Percentiles rank a stretch among this genome's conserved stretches.
Evolutionary conservation across 148 eudicot species (phyloP).

Genomic region (Camellia granthamiana): DNA sequence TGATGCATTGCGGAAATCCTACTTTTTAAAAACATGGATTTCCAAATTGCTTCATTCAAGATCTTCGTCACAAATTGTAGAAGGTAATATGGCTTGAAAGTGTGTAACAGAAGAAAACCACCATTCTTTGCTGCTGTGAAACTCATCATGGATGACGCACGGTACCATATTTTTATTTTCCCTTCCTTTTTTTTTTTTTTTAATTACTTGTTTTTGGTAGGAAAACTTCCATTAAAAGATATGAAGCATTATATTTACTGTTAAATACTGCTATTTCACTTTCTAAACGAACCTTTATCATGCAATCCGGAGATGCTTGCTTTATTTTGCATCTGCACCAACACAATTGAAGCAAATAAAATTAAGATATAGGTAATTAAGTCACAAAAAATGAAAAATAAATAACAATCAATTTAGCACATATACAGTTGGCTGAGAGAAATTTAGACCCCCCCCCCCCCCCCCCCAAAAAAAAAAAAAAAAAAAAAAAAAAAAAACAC

Average conservation of each 20-base stretch:
- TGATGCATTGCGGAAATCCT: background rate
- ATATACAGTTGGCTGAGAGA: background rate
- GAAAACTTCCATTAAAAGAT: background rate
- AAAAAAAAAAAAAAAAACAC: background rate
- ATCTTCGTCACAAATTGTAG: background rate
- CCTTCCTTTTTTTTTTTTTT: too few species aligned
- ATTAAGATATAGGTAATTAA: background rate
- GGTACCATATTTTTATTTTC: background rate
- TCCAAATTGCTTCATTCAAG: background rate
- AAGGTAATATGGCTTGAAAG: background rate
- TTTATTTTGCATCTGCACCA: constrained; percentile 59
- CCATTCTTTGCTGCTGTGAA: background rate
- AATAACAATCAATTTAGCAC: background rate
- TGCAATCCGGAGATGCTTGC: constrained; percentile 66
- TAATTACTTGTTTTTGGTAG: background rate
- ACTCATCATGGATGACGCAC: background rate
- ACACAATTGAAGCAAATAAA: constrained; percentile 10
- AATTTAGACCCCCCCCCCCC: background rate
- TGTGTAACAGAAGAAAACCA: background rate
- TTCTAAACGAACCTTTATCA: constrained; percentile 67
- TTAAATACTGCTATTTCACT: constrained; percentile 1
- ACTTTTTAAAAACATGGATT: background rate
- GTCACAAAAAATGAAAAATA: background rate
- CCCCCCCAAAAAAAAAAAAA: background rate
- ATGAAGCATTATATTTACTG: background rate